Base-by-base conservation (phyloP, 768 basidiomycete genomes). In the Epithele typhae region DNA sequence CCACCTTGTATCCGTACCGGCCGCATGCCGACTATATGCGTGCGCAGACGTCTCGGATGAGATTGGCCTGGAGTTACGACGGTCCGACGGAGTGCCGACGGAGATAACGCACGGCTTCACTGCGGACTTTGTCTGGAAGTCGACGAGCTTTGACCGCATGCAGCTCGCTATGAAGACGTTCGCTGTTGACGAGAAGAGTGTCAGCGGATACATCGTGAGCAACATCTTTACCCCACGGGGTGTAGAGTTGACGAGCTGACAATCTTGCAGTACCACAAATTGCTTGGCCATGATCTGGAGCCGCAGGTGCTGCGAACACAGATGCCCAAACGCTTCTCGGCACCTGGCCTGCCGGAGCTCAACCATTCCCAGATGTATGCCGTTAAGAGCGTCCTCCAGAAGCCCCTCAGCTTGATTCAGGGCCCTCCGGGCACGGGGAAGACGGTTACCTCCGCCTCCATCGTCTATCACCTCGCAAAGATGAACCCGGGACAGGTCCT, bases 361-460 rank as follows among this genome's bases (percentile, higher is more conserved):
- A 99, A 99, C 61, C 95, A 97, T 62, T 98, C 95, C 18, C 96
- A 99, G 65, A 97, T 99, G 92, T 95, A 92, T 68, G 96, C 96
- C 2, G 96, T 99, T 62, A 99, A 98, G 74, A 94, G 92, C 57
- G 95, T 99, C 6, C 73, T 99, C 11, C 96, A 99, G 67, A 98
- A 98, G 68, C 96, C 96, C 18, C 78, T 99, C 51, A 93, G 91
- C 59, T 76, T 99, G 53, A 99, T 99, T 58, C 96, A 99, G 68
- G 96, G 96, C 12, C 96, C 96, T 27, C 96, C 96, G 17, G 96
- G 96, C 25, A 99, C 96, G 1, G 94, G 96, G 36, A 99, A 99
- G 70, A 99, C 96, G 1, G 96, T 99, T 44, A 99, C 96, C 0
- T 99, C 96, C 8, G 96, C 96, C 9, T 98, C 96, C 3, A 94